Conservation (phyloP, 2,329 filamentous ascomycete genomes). For the Xylariomycetidae sp. region DNA sequence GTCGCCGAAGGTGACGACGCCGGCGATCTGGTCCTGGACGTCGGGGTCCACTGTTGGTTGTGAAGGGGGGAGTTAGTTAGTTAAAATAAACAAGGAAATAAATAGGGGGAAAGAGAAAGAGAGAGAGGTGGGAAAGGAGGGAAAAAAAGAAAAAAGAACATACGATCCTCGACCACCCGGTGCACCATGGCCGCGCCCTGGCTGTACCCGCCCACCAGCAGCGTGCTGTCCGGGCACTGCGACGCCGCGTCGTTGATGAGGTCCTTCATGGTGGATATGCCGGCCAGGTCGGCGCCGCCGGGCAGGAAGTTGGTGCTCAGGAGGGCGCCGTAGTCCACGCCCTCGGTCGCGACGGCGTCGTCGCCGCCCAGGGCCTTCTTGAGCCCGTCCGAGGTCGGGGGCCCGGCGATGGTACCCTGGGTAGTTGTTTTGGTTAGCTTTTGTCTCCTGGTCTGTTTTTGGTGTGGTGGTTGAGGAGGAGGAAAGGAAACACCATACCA, state of each 20-base stretch:
- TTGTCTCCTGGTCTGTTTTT: background rate
- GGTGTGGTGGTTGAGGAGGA: conserved; percentile 3
- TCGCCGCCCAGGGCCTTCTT: conserved; percentile 8
- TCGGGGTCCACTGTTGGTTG: conserved; percentile 19
- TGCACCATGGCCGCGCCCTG: conserved; percentile 29
- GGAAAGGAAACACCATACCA: too few relatives aligned
- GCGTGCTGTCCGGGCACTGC: conserved; percentile 27
- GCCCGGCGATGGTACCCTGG: conserved; percentile 7
- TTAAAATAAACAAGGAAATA: background rate
- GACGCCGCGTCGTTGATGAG: conserved; percentile 23
- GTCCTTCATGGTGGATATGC: conserved; percentile 23
- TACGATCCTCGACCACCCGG: conserved; percentile 8
- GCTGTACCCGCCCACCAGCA: conserved; percentile 26
- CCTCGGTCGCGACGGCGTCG: conserved; percentile 7
- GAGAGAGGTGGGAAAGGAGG: too few relatives aligned
- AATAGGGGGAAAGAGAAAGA: too few relatives aligned
- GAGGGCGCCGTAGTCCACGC: conserved; percentile 22
- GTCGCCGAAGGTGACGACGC: conserved; percentile 25
- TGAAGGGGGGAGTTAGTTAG: conserved; percentile 1
- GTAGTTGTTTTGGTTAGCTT: too few relatives aligned
- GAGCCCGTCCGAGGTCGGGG: conserved; percentile 7
- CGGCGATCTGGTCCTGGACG: conserved; percentile 19
- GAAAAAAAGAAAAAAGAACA: too few relatives aligned
- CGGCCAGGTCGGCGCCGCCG: conserved; percentile 22
- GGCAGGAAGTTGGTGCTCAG: conserved; percentile 24